Base-by-base conservation (phyloP, 306 rosid species). In the Malus asiatica region DNA sequence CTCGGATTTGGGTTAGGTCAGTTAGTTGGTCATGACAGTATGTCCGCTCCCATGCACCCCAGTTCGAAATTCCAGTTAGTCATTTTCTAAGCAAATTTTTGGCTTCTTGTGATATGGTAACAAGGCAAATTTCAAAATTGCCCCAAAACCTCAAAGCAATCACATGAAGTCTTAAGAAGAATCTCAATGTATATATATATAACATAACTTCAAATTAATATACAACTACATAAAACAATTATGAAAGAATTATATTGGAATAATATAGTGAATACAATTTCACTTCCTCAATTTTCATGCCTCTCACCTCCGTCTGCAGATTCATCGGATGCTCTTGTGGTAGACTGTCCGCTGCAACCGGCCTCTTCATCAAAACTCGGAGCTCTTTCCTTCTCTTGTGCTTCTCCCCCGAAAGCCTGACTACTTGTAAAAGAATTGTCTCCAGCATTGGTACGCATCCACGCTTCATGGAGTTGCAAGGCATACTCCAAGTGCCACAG, bases 401-500 rank as follows among this genome's bases (percentile, higher is more conserved):
- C 69, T 82, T 66, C 83, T 78, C 66, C 87, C 38, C 77, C 63
- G 64, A 84, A 78, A 66, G 72, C 86, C 70, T 78, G 84, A 79
- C 76, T 70, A 52, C 84, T 80, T 46, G 94, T 63, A 73, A 91
- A 78, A 11, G 96, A 89, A 83, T 73, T 62, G 32, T 80, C 90
- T 14, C 58, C 77, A 45, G 35, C 83, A 7, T 81, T 70, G 64
- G 44, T 60, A 63, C 83, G 83, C 53, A 89, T 76, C 99, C 99
- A 90, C 55, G 99, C 96, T 86, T 90, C 97, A 20, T 92, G 98
- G 45, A 92, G 89, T 68, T 92, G 99, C 84, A 92, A 76, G 57
- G 89, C 88, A 82, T 90, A 88, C 75, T 95, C 99, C 82, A 95
- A 88, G 81, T 95, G 93, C 99, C 99, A 92, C 46, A 92, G 68